Base-by-base conservation (phyloP, 495 filamentous ascomycete genomes). In the Penicillium argentinense region DNA sequence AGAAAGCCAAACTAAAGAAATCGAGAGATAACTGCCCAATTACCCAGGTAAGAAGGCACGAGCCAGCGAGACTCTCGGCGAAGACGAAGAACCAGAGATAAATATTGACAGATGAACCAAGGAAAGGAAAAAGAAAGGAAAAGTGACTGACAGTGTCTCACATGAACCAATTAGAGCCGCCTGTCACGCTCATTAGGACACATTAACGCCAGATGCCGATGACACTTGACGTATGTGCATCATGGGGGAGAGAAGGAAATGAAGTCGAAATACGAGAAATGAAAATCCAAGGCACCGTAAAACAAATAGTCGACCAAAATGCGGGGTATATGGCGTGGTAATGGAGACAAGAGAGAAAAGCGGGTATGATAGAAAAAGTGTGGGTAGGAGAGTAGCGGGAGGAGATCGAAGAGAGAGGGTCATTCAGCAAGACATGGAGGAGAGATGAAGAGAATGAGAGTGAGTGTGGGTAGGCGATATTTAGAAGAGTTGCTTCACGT, bases 401-500 rank as follows among this genome's bases (percentile, higher is more conserved):
- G 33, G 40, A 50, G 27, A 53, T n/a, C 17, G 27, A 30, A 44
- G 22, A 42, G 14, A 41, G 38, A 18, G 29, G 11, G 25, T 5
- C 5, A 26, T 5, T 5, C 5, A 26, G 25, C 5, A 11, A 26
- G 25, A 26, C 5, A 26, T 5, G 11, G 25, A 26, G 25, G 25
- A 26, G 5, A 26, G 25, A 26, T 5, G 25, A 26, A 26, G 11
- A 26, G 25, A 26, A 11, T 5, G 25, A 26, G 11, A 26, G 11
- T 5, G 25, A 11, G 11, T 21, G 33, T 18, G 17, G 7, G 1
- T 5, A 18, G 16, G 16, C 2, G 9, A 21, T 24, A 8, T 19
- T 67, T 56, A 74, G 32, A 76, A 73, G 23, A 76, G 68, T 39
- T 62, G 64, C 39, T 64, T 63, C 11, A 64, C 36, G 23, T 68